These are phyloP conservation scores for Teratosphaeria gauchensis DNA, from an alignment of 2,329 filamentous ascomycete species.

Conservation along the genomic window DNA sequence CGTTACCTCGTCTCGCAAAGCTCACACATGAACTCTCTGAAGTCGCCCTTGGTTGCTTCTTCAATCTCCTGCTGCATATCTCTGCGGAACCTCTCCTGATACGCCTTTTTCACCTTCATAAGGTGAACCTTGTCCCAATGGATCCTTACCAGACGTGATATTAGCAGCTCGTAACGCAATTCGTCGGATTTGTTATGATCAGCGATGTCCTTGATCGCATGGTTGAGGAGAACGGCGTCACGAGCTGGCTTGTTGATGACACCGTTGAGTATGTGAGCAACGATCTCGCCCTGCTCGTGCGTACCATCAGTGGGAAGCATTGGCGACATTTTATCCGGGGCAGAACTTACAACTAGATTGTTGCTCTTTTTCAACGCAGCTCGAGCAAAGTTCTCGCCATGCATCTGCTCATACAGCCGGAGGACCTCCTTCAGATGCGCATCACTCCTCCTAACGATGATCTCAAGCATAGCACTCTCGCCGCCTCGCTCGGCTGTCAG, in stretches of 20 bases:
- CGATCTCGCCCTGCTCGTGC: conserved; percentile 70
- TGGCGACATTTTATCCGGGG: background rate
- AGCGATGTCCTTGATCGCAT: conserved; percentile 59
- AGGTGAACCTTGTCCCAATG: conserved; percentile 89
- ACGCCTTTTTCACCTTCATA: conserved; percentile 68
- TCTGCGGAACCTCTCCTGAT: conserved; percentile 63
- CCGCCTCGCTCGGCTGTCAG: conserved; percentile 65
- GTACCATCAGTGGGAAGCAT: background rate
- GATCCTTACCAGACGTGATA: conserved; percentile 74
- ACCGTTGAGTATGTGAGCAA: conserved; percentile 92
- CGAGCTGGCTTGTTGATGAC: conserved; percentile 92
- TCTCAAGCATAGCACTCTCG: conserved; percentile 76
- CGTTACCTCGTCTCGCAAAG: conserved; percentile 14
- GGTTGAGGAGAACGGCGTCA: conserved; percentile 81
- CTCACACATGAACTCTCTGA: conserved; percentile 26
- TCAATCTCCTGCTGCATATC: conserved; percentile 69
- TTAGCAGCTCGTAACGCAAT: conserved; percentile 74
- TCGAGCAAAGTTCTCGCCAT: conserved; percentile 72
- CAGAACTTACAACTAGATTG: conserved; percentile 73
- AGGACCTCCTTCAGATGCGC: conserved; percentile 72
- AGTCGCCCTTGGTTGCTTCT: conserved; percentile 66
- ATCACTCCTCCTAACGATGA: conserved; percentile 74
- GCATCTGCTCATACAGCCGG: conserved; percentile 62
- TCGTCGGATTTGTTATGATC: conserved; percentile 28
- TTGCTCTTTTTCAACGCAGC: conserved; percentile 81